Base-by-base conservation (phyloP, 768 basidiomycete species). In the Suillus decipiens region DNA sequence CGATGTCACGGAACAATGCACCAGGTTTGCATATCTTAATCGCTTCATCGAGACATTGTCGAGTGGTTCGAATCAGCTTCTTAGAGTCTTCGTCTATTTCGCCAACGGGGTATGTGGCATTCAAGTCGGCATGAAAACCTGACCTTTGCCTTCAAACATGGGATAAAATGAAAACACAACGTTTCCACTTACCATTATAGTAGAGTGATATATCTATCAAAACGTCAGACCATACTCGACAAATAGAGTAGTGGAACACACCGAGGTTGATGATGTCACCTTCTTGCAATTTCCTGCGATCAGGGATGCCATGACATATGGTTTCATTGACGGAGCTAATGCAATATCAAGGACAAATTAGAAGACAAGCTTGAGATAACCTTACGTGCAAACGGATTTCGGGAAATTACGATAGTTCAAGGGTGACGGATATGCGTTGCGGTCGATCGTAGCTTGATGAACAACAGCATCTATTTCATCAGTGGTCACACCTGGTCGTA, bases 181-280 rank as follows among this genome's bases (percentile, higher is more conserved):
- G n/a, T 28, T 28, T 55, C 17, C 33, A 72, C 70, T 60, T 64
- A 87, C 94, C 94, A 47, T 92, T 83, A 69, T 91, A 85, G 75
- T 88, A 96, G 11, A 95, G 74, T 2, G 90, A 82, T 42, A 96
- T 84, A 71, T 96, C 95, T 93, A 66, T 19, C 31, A 42, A 28
- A 31, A 58, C 36, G 63, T 71, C 59, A 72, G 71, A 56, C 65
- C 65, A 42, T 53, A 62, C 60, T 56, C 51, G 63, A 63, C 41
- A 43, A 62, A 42, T 50, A 48, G 59, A 1, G 42, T 60, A 47
- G 41, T 63, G 45, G 59, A 61, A 72, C 81, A 63, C 65, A 89
- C 92, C 95, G 59, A 99, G 87, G 77, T 99, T 99, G 73, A 99
- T 80, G 67, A 99, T 99, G 77, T 99, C 97, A 19, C 97, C 97